Percentiles rank a stretch among this genome's conserved stretches.
phyloP scores from a whole-genome alignment of 1,139 yeast species.

The Pichia sp. region DNA sequence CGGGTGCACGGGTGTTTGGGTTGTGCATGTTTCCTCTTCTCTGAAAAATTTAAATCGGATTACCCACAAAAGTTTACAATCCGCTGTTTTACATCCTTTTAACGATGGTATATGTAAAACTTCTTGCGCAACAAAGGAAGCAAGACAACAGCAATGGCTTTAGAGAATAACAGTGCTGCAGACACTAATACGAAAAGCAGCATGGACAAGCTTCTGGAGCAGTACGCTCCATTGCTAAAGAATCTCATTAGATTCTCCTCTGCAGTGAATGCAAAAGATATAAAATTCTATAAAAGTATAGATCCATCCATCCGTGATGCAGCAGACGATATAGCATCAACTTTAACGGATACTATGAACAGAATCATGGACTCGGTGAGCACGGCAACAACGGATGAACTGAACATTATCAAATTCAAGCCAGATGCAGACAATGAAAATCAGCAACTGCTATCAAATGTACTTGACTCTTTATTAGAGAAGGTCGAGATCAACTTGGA shows the following conservation, averaged over 20 bases:
- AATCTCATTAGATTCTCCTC: constrained; percentile 63
- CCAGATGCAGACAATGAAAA: constrained; percentile 37
- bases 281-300: constrained; percentile 64
- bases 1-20: too few species aligned
- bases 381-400: constrained; percentile 25
- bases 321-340: constrained; percentile 8
- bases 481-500: constrained; percentile 64
- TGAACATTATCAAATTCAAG: constrained; percentile 21
- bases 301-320: constrained; percentile 45
- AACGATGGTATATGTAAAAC: too few species aligned
- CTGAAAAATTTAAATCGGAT: too few species aligned
- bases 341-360: constrained; percentile 37
- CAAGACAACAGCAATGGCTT: too few species aligned
- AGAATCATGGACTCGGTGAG: constrained; percentile 35
- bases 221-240: constrained; percentile 35
- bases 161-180: too few species aligned
- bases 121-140: too few species aligned
- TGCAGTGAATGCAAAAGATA: constrained; percentile 73
- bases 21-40: too few species aligned
- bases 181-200: too few species aligned
- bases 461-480: constrained; percentile 69
- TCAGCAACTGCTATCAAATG: constrained; percentile 59
- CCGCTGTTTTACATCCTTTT: too few species aligned
- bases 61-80: too few species aligned
- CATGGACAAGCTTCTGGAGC: constrained; percentile 13